Evolutionary conservation across 306 rosid species (phyloP).

Genomic region (Bauhinia variegata): DNA sequence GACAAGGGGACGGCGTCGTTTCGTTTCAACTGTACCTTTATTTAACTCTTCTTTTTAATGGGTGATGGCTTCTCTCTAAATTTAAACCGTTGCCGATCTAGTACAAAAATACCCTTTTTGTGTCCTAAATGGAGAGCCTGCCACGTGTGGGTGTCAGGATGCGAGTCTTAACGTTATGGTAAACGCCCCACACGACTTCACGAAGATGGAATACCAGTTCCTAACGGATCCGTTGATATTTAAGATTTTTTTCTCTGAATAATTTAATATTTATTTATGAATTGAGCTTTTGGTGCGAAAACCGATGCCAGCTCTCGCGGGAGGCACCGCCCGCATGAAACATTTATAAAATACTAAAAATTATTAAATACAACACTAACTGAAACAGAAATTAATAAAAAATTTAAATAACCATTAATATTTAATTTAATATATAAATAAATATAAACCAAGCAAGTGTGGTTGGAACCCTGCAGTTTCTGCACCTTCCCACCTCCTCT

Average conservation of each 20-base stretch:
- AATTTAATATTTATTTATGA: background rate
- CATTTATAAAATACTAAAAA: slow-evolving; percentile 32
- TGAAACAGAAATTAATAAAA: too few relatives aligned
- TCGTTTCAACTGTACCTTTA: too few relatives aligned
- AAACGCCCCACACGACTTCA: slow-evolving; percentile 4
- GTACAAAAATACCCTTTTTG: too few relatives aligned
- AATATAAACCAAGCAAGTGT: slow-evolving; percentile 28
- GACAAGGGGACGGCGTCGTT: too few relatives aligned
- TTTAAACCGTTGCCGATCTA: slow-evolving; percentile 24
- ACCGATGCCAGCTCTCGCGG: slow-evolving; percentile 56
- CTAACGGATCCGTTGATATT: slow-evolving; percentile 42
- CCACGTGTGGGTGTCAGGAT: slow-evolving; percentile 39
- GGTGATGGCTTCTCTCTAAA: too few relatives aligned
- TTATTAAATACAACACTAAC: background rate
- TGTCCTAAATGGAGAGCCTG: too few relatives aligned
- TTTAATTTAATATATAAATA: slow-evolving; percentile 15
- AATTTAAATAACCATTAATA: background rate
- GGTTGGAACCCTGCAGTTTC: slow-evolving; percentile 29
- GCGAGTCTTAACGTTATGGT: background rate
- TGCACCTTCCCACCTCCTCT: background rate
- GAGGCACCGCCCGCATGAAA: slow-evolving; percentile 72
- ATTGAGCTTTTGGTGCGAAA: slow-evolving; percentile 37
- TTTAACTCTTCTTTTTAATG: too few relatives aligned
- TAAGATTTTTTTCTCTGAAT: slow-evolving; percentile 30
- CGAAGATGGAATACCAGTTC: slow-evolving; percentile 5